These are phyloP conservation scores for Ogataea methanolica DNA, from an alignment of 805 yeast species.

Conservation along the genomic window DNA sequence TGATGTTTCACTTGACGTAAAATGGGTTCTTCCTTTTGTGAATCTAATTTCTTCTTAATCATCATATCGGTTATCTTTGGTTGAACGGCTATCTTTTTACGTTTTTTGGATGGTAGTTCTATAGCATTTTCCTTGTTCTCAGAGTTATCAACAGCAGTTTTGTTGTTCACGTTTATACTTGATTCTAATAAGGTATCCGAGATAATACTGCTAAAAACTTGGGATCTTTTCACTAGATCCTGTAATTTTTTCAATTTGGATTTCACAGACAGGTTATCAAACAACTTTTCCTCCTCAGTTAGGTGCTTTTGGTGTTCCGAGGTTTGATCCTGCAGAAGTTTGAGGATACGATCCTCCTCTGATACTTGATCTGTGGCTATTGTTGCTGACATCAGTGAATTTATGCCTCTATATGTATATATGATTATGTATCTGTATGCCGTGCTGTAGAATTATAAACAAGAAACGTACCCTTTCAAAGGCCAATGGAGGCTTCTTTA, in stretches of 20 bases:
- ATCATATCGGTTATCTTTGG: slow-evolving; percentile 13
- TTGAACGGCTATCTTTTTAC: slow-evolving; percentile 1
- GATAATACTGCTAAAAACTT: slow-evolving; percentile 80
- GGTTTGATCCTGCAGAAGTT: slow-evolving; percentile 17
- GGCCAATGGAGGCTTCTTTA: too few relatives aligned
- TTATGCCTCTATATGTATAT: too few relatives aligned
- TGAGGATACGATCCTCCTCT: slow-evolving; percentile 22
- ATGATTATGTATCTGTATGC: too few relatives aligned
- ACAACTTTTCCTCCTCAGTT: slow-evolving; percentile 33
- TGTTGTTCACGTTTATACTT: slow-evolving; percentile 23
- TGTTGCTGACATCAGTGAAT: too few relatives aligned
- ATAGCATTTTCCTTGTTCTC: slow-evolving; percentile 1
- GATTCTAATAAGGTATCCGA: slow-evolving; percentile 68
- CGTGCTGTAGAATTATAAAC: too few relatives aligned
- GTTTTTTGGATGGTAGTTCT: slow-evolving; percentile 10
- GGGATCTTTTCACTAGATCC: slow-evolving; percentile 79
- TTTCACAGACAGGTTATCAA: slow-evolving; percentile 44
- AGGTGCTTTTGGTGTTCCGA: slow-evolving; percentile 6
- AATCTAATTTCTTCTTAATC: slow-evolving; percentile 18
- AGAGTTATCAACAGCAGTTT: neutral
- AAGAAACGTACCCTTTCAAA: too few relatives aligned
- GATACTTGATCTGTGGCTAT: too few relatives aligned
- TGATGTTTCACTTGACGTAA: slow-evolving; percentile 7
- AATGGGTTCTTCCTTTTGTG: slow-evolving; percentile 13
- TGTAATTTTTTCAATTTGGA: slow-evolving; percentile 62